Percentiles rank a stretch among this genome's conserved stretches.
Conservation (phyloP, 805 yeast species). For the Millerozyma acaciae region DNA sequence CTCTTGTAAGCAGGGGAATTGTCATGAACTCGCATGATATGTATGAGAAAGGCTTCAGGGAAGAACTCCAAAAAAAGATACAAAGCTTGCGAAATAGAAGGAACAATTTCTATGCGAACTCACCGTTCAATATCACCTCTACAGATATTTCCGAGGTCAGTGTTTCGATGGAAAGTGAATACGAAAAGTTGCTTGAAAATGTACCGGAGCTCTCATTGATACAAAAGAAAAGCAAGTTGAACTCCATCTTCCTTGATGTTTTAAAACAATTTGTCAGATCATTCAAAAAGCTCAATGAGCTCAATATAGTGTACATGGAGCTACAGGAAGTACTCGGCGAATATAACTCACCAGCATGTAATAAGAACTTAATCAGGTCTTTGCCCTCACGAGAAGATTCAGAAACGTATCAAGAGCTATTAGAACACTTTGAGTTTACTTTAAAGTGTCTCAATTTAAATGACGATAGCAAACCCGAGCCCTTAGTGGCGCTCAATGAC, state of each 20-base stretch:
- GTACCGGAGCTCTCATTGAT: conserved; percentile 29
- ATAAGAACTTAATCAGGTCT: conserved; percentile 13
- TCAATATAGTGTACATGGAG: conserved; percentile 24
- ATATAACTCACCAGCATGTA: conserved; percentile 11
- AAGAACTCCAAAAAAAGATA: conserved; percentile 18
- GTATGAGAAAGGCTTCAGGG: conserved; percentile 28
- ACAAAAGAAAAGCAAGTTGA: conserved; percentile 27
- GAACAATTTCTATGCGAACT: conserved; percentile 21
- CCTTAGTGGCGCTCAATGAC: conserved; percentile 2
- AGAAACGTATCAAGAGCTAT: conserved; percentile 23
- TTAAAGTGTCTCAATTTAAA: conserved; percentile 18
- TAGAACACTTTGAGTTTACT: conserved; percentile 28
- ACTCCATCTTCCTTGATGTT: conserved; percentile 32
- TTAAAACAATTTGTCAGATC: conserved; percentile 28
- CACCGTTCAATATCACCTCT: conserved; percentile 25
- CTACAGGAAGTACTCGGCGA: conserved; percentile 26
- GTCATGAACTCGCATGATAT: conserved; percentile 24
- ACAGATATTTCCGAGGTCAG: conserved; percentile 14
- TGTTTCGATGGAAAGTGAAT: conserved; percentile 19
- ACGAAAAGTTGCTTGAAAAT: conserved; percentile 20
- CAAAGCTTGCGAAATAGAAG: conserved; percentile 11
- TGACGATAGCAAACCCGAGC: conserved; percentile 4
- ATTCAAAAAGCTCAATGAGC: conserved; percentile 28
- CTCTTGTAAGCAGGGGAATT: conserved; percentile 25
- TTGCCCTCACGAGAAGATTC: conserved; percentile 31